phyloP scores from a whole-genome alignment of 768 basidiomycete species.

The Termitomyces sp. region DNA sequence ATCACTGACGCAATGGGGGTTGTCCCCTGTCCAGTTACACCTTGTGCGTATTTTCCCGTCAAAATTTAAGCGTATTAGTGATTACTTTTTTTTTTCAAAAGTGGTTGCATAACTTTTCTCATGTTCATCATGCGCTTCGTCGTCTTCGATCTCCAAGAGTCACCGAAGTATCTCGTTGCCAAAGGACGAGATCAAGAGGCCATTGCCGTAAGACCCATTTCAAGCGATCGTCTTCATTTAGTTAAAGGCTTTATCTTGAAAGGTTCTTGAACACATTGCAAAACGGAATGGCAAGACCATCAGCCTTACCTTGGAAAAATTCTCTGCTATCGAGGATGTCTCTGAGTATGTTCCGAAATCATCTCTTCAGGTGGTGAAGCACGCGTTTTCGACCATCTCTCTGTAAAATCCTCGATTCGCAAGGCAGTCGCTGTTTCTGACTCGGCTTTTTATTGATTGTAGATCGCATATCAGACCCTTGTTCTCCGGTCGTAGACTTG shows the following conservation, averaged over 20 bases:
- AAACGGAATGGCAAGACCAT: conserved; percentile 39
- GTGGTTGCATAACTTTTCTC: conserved; percentile 42
- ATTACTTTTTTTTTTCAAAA: conserved; percentile 11
- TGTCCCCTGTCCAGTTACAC: conserved; percentile 22
- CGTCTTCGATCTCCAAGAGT: conserved; percentile 55
- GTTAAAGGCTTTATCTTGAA: background rate
- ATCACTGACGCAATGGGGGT: background rate
- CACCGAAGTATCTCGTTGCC: conserved; percentile 56
- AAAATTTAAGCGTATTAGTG: background rate
- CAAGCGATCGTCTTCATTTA: background rate
- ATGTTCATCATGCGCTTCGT: conserved; percentile 52
- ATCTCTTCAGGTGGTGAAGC: conserved; percentile 21
- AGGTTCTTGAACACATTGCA: conserved; percentile 47
- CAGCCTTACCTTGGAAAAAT: conserved; percentile 38
- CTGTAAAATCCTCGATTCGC: conserved; percentile 23
- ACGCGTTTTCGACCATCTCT: conserved; percentile 31
- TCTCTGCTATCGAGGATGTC: conserved; percentile 24
- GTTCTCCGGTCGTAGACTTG: conserved; percentile 37
- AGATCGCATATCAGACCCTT: conserved; percentile 46
- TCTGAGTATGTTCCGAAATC: conserved; percentile 12
- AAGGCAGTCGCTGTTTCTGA: background rate
- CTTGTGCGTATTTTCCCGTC: conserved; percentile 22
- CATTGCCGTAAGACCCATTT: conserved; percentile 27
- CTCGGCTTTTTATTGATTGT: background rate
- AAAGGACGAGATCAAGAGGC: conserved; percentile 55